A percentile compares a stretch with the other conserved stretches of the same genome.
Conservation (phyloP, 1,139 yeast genomes). For the Saccharomyces hybrid region DNA sequence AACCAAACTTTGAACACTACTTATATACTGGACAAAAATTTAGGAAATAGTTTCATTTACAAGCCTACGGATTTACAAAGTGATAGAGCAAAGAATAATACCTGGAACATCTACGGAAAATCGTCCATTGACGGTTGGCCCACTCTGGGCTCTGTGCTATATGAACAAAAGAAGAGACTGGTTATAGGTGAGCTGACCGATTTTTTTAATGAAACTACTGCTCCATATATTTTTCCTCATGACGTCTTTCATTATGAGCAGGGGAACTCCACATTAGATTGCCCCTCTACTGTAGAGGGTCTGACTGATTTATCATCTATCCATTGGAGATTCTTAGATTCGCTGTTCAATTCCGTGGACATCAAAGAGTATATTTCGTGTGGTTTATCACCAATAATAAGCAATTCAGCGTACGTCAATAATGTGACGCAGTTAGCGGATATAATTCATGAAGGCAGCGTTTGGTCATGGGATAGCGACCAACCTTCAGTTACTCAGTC, state of each 20-base stretch:
- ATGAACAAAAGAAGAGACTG: slow-evolving; percentile 38
- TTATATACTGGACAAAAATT: slow-evolving; percentile 12
- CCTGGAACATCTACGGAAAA: slow-evolving; percentile 18
- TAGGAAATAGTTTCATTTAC: slow-evolving; percentile 26
- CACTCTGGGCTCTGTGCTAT: slow-evolving; percentile 39
- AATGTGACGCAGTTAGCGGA: slow-evolving; percentile 27
- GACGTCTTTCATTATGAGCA: slow-evolving; percentile 13
- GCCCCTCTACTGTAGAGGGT: slow-evolving; percentile 21
- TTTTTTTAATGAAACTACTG: slow-evolving; percentile 7
- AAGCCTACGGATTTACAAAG: slow-evolving; percentile 30
- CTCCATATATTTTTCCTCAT: slow-evolving; percentile 15
- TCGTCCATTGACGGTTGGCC: slow-evolving; percentile 35
- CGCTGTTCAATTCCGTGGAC: slow-evolving; percentile 33
- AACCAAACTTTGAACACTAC: slow-evolving; percentile 16
- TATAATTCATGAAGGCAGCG: slow-evolving; percentile 34
- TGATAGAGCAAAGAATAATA: slow-evolving; percentile 22
- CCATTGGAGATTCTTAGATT: slow-evolving; percentile 35
- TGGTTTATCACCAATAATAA: slow-evolving; percentile 56
- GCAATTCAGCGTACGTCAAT: slow-evolving; percentile 21
- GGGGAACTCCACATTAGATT: slow-evolving; percentile 17
- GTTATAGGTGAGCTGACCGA: slow-evolving; percentile 17
- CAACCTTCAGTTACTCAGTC: slow-evolving; percentile 39
- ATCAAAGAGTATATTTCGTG: slow-evolving; percentile 39
- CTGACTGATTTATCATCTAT: slow-evolving; percentile 9
- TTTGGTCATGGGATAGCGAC: slow-evolving; percentile 66